Evolutionary conservation across 2,329 filamentous ascomycete species (phyloP), one percentile per base, ranked within the genome.

Genomic region (Pleurostoma richardsiae): DNA sequence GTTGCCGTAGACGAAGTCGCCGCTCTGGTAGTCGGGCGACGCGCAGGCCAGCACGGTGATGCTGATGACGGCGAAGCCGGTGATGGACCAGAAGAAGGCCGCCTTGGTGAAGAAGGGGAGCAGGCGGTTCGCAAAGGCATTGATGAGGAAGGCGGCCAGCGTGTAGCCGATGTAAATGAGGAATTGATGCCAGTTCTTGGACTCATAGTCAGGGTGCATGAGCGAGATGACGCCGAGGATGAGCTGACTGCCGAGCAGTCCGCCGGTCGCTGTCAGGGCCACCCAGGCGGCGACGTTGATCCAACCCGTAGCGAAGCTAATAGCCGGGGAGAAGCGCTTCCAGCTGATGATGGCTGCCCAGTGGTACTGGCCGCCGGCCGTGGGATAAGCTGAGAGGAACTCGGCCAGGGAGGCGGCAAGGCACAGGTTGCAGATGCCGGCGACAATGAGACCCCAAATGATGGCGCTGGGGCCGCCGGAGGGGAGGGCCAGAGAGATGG

Each of bases 261-360:
- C 83, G 11, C 80, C 85, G 0, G 83, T 86, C 6, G 85, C 85
- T 4, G 80, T 82, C 45, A 89, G 65, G 7, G 80, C 79, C 30
- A 87, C 82, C 82, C 85, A 88, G 11, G 83, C 85, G n/a, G 81
- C 81, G 36, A 82, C 77, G 55, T 83, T 85, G 61, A 83, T 86
- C 84, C 85, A 89, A 29, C 85, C 85, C 0, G 84, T 88, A 41
- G 82, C 77, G 70, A 84, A 89, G 41, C 82, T 84, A 8, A 88
- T 73, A 30, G 80, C 68, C 0, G 81, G 79, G 19, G 79, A 77
- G 72, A 75, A 85, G 46, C 65, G 67, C 49, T 74, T 72, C 71
- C 81, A 83, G 30, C 77, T 74, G 51, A 88, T 68, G 43, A 80
- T 67, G 46, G 85, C 83, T 3, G 83, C 85, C 85, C 85, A 88